Percentiles rank a stretch among this genome's conserved stretches.
phyloP scores from a whole-genome alignment of 2,329 filamentous ascomycete genomes.

The Beauveria australis region DNA sequence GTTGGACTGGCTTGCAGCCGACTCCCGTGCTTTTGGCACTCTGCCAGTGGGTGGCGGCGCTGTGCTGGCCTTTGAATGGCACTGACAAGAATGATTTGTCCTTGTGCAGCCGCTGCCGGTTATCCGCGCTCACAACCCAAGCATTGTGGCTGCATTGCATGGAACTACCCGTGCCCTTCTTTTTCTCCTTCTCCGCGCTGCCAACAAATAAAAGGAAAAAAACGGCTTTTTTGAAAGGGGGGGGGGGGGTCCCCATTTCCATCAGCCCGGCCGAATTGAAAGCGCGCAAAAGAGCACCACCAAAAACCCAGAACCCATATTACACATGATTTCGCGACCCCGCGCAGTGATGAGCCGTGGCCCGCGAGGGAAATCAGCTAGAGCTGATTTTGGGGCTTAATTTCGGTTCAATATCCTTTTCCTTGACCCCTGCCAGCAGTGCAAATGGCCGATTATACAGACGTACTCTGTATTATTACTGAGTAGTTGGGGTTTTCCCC shows the following conservation, averaged over 20 bases:
- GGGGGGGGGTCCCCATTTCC: neutral
- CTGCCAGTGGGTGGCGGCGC: neutral
- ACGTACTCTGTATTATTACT: neutral
- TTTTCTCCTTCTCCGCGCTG: too few relatives aligned
- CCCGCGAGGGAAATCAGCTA: neutral
- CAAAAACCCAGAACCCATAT: too few relatives aligned
- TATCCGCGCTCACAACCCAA: neutral
- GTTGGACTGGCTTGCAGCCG: neutral
- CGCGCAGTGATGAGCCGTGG: neutral
- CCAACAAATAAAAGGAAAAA: neutral
- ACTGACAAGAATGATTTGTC: neutral
- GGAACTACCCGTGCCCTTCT: too few relatives aligned
- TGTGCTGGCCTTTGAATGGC: neutral
- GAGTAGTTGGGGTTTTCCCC: too few relatives aligned
- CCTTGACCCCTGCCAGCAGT: neutral
- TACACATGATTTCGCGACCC: neutral
- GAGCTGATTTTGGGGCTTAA: neutral
- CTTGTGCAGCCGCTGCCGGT: slow-evolving; percentile 8
- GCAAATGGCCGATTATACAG: neutral
- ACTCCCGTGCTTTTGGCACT: neutral
- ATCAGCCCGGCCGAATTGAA: neutral
- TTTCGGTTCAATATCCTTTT: neutral
- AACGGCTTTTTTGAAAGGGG: neutral
- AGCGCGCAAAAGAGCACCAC: too few relatives aligned
- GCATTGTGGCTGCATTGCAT: neutral